These are phyloP conservation scores for Stellera chamaejasme DNA, from an alignment of 345 rosid species.

Conservation along the genomic window DNA sequence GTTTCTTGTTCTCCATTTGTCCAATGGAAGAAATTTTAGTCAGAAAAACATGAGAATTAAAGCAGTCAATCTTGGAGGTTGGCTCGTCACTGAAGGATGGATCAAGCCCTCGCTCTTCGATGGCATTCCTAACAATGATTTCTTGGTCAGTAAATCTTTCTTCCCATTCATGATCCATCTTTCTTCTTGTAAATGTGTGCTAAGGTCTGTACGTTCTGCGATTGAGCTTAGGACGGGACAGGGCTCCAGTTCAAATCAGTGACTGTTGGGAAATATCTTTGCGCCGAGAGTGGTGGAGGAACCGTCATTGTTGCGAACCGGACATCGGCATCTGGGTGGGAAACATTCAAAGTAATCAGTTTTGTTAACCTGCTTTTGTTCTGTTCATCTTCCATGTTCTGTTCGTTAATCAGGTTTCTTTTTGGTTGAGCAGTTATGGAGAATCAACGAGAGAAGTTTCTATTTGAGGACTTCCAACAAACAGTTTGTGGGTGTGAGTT, in stretches of 20 bases:
- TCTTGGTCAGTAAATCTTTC: slow-evolving; percentile 30
- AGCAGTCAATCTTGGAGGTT: slow-evolving; percentile 70
- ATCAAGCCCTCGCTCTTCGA: slow-evolving; percentile 59
- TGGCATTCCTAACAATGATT: slow-evolving; percentile 51
- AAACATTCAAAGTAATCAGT: slow-evolving; percentile 38
- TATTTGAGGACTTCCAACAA: slow-evolving; percentile 40
- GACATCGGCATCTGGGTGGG: slow-evolving; percentile 46
- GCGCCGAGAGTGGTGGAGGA: slow-evolving; percentile 54
- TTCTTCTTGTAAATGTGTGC: not conserved
- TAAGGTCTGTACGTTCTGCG: not conserved
- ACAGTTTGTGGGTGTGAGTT: slow-evolving; percentile 36
- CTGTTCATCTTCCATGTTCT: not conserved
- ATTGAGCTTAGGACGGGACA: slow-evolving; percentile 37
- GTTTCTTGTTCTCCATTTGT: slow-evolving; percentile 7
- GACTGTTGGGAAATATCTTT: slow-evolving; percentile 44
- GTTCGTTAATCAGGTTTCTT: not conserved
- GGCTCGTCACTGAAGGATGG: slow-evolving; percentile 72
- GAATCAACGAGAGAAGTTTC: slow-evolving; percentile 35
- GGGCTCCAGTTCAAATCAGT: slow-evolving; percentile 45
- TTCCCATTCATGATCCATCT: not conserved
- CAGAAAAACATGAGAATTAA: slow-evolving; percentile 15
- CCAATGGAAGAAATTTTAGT: slow-evolving; percentile 12
- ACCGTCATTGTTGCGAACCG: slow-evolving; percentile 43
- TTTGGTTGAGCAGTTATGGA: slow-evolving; percentile 35
- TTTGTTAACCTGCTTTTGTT: not conserved